Conservation (phyloP, 768 basidiomycete species). For the Astraeus odoratus region DNA sequence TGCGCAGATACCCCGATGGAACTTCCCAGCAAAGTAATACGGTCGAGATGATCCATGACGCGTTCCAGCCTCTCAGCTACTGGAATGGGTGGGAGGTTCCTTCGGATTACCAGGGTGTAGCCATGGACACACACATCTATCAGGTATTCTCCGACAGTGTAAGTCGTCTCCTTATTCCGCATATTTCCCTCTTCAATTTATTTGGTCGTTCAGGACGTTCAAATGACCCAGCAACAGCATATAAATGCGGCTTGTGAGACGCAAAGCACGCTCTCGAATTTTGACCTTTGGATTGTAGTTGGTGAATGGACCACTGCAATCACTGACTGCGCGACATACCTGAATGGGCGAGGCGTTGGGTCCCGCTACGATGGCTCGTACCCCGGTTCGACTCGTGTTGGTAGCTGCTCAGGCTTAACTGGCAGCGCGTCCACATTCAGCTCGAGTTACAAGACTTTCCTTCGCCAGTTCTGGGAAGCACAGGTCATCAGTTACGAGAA, state of each 20-base stretch:
- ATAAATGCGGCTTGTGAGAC: conserved; percentile 52
- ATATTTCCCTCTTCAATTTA: not conserved
- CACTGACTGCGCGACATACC: conserved; percentile 54
- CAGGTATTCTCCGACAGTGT: conserved; percentile 63
- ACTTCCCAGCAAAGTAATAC: conserved; percentile 45
- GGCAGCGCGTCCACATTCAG: conserved; percentile 74
- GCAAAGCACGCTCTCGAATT: conserved; percentile 38
- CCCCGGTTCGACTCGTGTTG: conserved; percentile 58
- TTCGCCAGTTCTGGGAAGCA: conserved; percentile 79
- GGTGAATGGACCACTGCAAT: conserved; percentile 83
- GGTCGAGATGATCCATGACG: conserved; percentile 67
- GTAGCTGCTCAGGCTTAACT: conserved; percentile 67
- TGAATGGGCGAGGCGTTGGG: conserved; percentile 77
- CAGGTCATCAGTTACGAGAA: conserved; percentile 70
- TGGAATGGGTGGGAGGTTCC: conserved; percentile 58
- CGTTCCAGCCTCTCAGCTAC: conserved; percentile 67
- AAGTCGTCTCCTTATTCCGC: conserved; percentile 16
- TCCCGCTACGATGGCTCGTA: conserved; percentile 59
- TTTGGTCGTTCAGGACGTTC: conserved; percentile 32
- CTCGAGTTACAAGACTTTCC: conserved; percentile 70
- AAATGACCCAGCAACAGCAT: conserved; percentile 45
- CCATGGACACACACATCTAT: conserved; percentile 77
- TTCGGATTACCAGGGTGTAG: conserved; percentile 55
- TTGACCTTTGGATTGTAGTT: conserved; percentile 73
- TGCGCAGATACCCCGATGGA: conserved; percentile 34